Base-by-base conservation (phyloP, 306 rosid genomes). In the Cucurbita maxima region DNA sequence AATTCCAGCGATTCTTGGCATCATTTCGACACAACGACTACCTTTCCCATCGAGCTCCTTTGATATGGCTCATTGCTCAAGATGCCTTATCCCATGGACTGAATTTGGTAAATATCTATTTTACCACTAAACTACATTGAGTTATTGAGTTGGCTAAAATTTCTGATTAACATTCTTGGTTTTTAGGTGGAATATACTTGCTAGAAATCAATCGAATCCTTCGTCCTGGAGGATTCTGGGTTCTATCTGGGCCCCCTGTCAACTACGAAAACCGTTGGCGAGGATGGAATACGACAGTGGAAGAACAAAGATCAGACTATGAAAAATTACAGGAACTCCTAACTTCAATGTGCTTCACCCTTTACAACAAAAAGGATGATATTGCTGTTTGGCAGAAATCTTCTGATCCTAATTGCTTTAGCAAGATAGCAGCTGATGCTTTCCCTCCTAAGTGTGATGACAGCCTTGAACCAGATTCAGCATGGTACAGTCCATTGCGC, bases 21-120 rank as follows among this genome's bases (percentile, higher is more conserved):
- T 95, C 83, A 84, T 95, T 85, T 95, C 99, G 55, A 95, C 97
- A 3, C 97, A 95, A 78, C 81, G 99, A 59, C 96, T 95, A 82
- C 96, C 99, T 47, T 95, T 88, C 84, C 96, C 99, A 13, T 89
- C 99, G 30, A 87, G 89, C 82, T 84, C 99, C 51, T 95, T 95
- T 63, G 99, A 95, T 58, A 87, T 95, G 97, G 99, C 99, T 82
- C 99, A 95, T 80, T 95, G 99, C 88, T 95, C 99, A 19, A 88
- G 99, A 84, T 95, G 99, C 87, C 97, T 95, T 66, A 95, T 95
- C 76, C 99, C 99, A 61, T 95, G 99, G 99, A 91, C 97, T 6
- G 99, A 95, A 83, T 95, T 95, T 36, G 97, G 99, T 95, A 88
- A 82, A 38, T 81, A 82, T 73, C 50, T 76, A 10, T 0, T 74